Evolutionary conservation across 1,284 basidiomycete genomes (phyloP).

Genomic region (Moesziomyces sp.): DNA sequence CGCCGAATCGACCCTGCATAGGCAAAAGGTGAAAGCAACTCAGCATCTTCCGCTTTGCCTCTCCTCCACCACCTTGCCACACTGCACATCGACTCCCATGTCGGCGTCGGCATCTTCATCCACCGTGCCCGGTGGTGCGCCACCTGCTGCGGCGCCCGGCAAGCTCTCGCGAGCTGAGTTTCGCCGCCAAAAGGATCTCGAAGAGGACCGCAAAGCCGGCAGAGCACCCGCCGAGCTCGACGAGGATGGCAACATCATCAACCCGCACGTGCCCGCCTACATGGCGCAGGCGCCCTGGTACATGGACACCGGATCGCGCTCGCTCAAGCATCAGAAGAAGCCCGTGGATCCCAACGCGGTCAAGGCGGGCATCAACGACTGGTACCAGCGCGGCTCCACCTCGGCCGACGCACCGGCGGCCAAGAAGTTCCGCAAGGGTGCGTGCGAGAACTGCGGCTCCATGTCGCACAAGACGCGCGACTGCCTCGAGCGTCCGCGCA

Average conservation of each 20-base stretch:
- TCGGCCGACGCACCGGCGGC: conserved; percentile 70
- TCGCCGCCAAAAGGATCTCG: conserved; percentile 91
- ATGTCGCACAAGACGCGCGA: conserved; percentile 91
- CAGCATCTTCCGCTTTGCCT: not conserved
- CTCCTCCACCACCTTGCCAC: conserved; percentile 4
- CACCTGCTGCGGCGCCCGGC: conserved; percentile 69
- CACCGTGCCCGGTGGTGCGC: not conserved
- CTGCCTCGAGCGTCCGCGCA: conserved; percentile 94
- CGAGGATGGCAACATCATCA: conserved; percentile 92
- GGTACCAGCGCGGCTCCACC: conserved; percentile 86
- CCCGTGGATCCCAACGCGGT: conserved; percentile 74
- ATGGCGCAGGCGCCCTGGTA: conserved; percentile 94
- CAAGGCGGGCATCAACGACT: conserved; percentile 80
- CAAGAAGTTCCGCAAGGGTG: conserved; percentile 95
- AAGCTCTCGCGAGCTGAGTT: conserved; percentile 94
- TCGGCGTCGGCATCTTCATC: conserved; percentile 62
- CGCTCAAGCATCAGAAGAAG: conserved; percentile 88
- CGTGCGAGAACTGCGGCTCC: conserved; percentile 98
- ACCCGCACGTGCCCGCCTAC: conserved; percentile 89
- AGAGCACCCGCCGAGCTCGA: conserved; percentile 94
- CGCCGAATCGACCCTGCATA: no score
- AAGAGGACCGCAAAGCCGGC: conserved; percentile 91
- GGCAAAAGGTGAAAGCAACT: no score
- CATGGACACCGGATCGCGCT: conserved; percentile 84
- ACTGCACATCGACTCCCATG: conserved; percentile 8